Percentiles rank a stretch among this genome's conserved stretches.
Conservation (phyloP, 2,329 filamentous ascomycete species). For the Alternaria arborescens region DNA sequence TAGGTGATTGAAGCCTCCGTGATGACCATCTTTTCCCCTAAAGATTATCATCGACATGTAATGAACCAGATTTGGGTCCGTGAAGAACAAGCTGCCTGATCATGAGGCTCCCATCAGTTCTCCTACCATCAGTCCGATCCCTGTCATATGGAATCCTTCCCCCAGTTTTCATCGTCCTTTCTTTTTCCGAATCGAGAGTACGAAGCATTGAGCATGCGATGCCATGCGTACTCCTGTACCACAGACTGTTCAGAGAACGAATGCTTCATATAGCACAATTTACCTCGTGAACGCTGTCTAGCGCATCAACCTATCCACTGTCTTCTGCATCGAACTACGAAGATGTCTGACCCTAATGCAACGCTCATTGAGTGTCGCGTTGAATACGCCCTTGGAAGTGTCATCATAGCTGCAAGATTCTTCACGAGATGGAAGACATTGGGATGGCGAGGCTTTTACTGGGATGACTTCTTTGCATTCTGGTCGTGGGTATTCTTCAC, state of each 20-base stretch:
- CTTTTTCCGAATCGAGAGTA: not conserved
- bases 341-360: not conserved
- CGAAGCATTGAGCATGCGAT: not conserved
- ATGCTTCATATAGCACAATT: not conserved
- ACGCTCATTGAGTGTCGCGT: not conserved
- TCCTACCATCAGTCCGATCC: not conserved
- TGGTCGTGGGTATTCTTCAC: not conserved
- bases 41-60: not conserved
- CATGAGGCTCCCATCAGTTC: not conserved
- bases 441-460: slow-evolving; percentile 2
- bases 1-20: not conserved
- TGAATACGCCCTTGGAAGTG: not conserved
- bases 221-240: not conserved
- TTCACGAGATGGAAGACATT: not conserved
- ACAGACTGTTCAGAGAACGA: not conserved
- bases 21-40: not conserved
- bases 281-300: not conserved
- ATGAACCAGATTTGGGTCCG: not conserved
- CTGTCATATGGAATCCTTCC: slow-evolving; percentile 1
- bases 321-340: not conserved
- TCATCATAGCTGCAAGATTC: not conserved
- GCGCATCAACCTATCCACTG: not conserved
- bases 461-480: not conserved
- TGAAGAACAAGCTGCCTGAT: not conserved
- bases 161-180: not conserved